Conservation (phyloP, 768 basidiomycete genomes). For the Cystofilobasidium capitatum region DNA sequence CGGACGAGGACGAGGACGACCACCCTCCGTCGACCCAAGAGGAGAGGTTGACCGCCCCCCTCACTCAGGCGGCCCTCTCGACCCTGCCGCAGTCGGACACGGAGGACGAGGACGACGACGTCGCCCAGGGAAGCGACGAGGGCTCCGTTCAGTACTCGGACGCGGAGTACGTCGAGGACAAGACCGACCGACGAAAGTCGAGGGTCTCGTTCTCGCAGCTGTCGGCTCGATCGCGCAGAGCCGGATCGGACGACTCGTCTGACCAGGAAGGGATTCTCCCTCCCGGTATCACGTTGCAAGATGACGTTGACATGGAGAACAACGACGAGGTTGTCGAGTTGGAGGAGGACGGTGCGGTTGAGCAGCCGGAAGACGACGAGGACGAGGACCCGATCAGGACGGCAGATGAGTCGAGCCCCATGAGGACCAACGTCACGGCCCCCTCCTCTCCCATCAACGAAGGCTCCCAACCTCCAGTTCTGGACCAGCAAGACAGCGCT, state of each 20-base stretch:
- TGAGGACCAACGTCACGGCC: background rate
- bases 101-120: constrained; percentile 1
- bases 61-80: background rate
- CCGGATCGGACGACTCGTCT: background rate
- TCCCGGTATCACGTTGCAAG: background rate
- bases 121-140: background rate
- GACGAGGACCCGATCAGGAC: background rate
- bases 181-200: background rate
- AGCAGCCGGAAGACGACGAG: background rate
- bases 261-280: background rate
- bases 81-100: background rate
- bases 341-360: background rate
- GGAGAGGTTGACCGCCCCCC: background rate
- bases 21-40: background rate
- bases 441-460: constrained; percentile 1
- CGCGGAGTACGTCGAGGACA: background rate
- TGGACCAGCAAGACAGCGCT: too few relatives aligned
- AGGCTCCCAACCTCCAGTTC: background rate
- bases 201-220: background rate
- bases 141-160: background rate
- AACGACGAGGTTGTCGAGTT: too few relatives aligned
- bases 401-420: background rate
- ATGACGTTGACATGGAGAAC: too few relatives aligned
- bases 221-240: background rate
- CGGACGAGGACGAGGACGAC: background rate